Conservation (phyloP, 1,139 yeast species). For the Zygosaccharomyces sapae region DNA sequence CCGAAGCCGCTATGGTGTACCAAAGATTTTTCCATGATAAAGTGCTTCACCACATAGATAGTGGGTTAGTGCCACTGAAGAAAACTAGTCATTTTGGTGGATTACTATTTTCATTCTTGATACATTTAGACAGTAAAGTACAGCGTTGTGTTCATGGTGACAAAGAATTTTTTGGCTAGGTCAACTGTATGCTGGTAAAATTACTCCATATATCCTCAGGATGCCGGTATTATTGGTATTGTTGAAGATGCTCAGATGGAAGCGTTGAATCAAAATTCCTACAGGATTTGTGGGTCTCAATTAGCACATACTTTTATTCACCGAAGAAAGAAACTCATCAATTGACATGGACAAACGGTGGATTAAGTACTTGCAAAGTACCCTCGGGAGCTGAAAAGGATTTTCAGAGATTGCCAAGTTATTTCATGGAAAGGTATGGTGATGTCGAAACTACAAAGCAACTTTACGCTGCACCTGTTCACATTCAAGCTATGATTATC, state of each 20-base stretch:
- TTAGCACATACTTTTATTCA: constrained; percentile 52
- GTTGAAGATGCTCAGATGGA: constrained; percentile 25
- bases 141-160: constrained; percentile 52
- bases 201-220: constrained; percentile 32
- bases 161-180: constrained; percentile 66
- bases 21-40: constrained; percentile 37
- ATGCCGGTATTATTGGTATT: constrained; percentile 31
- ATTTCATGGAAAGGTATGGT: constrained; percentile 39
- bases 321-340: constrained; percentile 39
- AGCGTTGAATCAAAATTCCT: constrained; percentile 21
- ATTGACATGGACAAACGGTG: constrained; percentile 66
- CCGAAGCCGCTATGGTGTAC: constrained; percentile 21
- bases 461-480: constrained; percentile 31
- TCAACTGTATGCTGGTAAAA: constrained; percentile 51
- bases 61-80: constrained; percentile 48
- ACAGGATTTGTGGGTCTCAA: constrained; percentile 61
- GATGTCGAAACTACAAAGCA: constrained; percentile 27
- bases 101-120: constrained; percentile 43
- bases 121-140: constrained; percentile 43
- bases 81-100: constrained; percentile 43
- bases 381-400: constrained; percentile 37
- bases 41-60: constrained; percentile 47
- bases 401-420: constrained; percentile 30
- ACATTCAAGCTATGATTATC: constrained; percentile 31
- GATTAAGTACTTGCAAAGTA: constrained; percentile 57